Percentiles rank a stretch among this genome's conserved stretches.
Evolutionary conservation across 75 land plant species (phyloP).

Genomic region (Isoetes taiwanensis): DNA sequence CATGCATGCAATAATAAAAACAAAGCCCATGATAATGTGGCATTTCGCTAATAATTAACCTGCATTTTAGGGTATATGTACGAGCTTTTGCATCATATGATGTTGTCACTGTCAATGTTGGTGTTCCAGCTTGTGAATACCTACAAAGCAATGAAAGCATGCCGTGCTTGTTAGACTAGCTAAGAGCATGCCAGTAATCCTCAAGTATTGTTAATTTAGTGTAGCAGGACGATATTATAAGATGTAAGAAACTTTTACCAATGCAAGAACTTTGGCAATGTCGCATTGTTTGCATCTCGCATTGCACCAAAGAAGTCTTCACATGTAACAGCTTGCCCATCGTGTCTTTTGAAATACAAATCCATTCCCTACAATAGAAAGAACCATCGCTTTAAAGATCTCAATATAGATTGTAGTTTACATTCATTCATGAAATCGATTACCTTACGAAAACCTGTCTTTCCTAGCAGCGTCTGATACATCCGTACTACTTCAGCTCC

Average conservation of each 20-base stretch:
- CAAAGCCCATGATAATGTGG: neutral
- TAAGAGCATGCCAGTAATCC: too few relatives aligned
- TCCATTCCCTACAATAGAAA: slow-evolving; percentile 72
- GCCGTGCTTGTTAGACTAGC: neutral
- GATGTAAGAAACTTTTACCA: too few relatives aligned
- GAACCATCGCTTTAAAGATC: neutral
- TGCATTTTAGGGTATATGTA: slow-evolving; percentile 62
- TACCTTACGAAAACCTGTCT: slow-evolving; percentile 76
- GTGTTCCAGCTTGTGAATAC: slow-evolving; percentile 98
- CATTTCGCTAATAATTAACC: slow-evolving; percentile 21
- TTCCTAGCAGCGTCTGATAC: slow-evolving; percentile 89
- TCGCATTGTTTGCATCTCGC: slow-evolving; percentile 82
- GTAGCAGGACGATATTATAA: too few relatives aligned
- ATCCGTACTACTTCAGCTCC: slow-evolving; percentile 98
- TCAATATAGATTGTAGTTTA: neutral
- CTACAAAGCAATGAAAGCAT: slow-evolving; percentile 13
- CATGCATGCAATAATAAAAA: neutral
- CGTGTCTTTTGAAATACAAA: slow-evolving; percentile 87
- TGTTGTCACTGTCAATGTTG: slow-evolving; percentile 57
- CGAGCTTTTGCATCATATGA: slow-evolving; percentile 58
- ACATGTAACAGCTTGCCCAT: slow-evolving; percentile 94
- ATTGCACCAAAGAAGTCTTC: slow-evolving; percentile 94
- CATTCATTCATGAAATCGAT: neutral
- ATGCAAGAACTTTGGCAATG: slow-evolving; percentile 62
- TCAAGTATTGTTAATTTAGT: too few relatives aligned